These are phyloP conservation scores for Pythium plurisporium DNA, from an alignment of 352 stramenopile genomes.

Conservation along the genomic window DNA sequence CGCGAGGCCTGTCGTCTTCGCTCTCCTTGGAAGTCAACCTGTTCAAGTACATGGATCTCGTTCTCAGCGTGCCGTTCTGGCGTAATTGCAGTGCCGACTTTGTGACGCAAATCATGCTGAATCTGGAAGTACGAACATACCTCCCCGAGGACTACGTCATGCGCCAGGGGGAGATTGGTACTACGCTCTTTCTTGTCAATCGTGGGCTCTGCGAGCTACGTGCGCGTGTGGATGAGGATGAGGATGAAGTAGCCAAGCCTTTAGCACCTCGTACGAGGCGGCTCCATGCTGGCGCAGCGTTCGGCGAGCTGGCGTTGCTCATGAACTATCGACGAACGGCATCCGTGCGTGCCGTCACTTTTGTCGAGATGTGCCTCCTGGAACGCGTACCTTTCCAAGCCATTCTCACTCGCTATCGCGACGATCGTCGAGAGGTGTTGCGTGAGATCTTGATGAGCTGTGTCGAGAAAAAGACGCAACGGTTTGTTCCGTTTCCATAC, in stretches of 20 bases:
- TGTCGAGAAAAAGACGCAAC: slow-evolving; percentile 15
- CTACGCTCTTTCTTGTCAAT: slow-evolving; percentile 70
- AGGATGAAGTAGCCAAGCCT: neutral
- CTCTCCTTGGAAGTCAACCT: slow-evolving; percentile 54
- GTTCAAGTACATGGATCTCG: slow-evolving; percentile 70
- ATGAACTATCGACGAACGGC: slow-evolving; percentile 40
- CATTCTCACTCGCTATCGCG: slow-evolving; percentile 21
- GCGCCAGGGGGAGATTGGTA: slow-evolving; percentile 44
- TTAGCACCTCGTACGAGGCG: slow-evolving; percentile 6
- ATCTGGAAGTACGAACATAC: slow-evolving; percentile 57
- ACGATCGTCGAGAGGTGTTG: slow-evolving; percentile 19
- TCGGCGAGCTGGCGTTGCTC: slow-evolving; percentile 44
- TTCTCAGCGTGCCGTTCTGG: slow-evolving; percentile 60
- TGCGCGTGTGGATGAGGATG: neutral
- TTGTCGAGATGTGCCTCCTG: slow-evolving; percentile 40
- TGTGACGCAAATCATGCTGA: slow-evolving; percentile 54
- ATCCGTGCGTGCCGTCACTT: slow-evolving; percentile 26
- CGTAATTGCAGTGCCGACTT: slow-evolving; percentile 51
- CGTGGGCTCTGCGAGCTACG: slow-evolving; percentile 54
- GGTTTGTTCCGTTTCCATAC: slow-evolving; percentile 19
- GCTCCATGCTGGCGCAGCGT: slow-evolving; percentile 24
- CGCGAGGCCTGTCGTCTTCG: slow-evolving; percentile 42
- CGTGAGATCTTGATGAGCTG: slow-evolving; percentile 16
- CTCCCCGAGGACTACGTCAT: slow-evolving; percentile 73
- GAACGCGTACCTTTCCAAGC: slow-evolving; percentile 21